Conservation (phyloP, 176 grass and related monocot species). For the Avena sativa region DNA sequence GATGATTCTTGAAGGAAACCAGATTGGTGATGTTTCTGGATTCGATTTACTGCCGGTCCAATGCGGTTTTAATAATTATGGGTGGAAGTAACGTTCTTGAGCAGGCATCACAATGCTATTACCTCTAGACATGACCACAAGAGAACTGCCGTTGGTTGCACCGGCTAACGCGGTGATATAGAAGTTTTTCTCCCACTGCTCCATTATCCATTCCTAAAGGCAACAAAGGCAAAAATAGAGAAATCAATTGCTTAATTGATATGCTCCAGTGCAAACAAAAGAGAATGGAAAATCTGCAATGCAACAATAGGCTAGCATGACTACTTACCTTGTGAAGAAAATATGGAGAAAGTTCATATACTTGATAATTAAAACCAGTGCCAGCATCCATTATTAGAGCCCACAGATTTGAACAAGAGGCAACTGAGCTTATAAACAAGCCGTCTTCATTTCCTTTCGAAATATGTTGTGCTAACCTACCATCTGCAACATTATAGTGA, state of each 20-base stretch:
- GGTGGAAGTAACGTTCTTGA: conserved; percentile 16
- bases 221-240: conserved; percentile 6
- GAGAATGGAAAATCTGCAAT: conserved; percentile 5
- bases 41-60: neutral
- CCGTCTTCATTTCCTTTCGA: conserved; percentile 92
- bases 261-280: neutral
- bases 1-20: neutral
- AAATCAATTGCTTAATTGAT: conserved; percentile 27
- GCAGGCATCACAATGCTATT: conserved; percentile 38
- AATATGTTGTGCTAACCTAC: conserved; percentile 78
- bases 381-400: conserved; percentile 98
- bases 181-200: conserved; percentile 96
- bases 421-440: conserved; percentile 86
- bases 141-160: conserved; percentile 79
- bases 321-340: conserved; percentile 84
- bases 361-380: conserved; percentile 82
- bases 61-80: neutral
- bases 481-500: conserved; percentile 93
- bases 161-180: conserved; percentile 84
- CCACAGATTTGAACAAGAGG: conserved; percentile 89
- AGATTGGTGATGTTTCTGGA: neutral
- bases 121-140: conserved; percentile 98
- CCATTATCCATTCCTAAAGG: conserved; percentile 95
- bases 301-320: neutral
- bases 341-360: conserved; percentile 80